phyloP scores from a whole-genome alignment of 2,329 filamentous ascomycete genomes.

The Claviceps sp. region DNA sequence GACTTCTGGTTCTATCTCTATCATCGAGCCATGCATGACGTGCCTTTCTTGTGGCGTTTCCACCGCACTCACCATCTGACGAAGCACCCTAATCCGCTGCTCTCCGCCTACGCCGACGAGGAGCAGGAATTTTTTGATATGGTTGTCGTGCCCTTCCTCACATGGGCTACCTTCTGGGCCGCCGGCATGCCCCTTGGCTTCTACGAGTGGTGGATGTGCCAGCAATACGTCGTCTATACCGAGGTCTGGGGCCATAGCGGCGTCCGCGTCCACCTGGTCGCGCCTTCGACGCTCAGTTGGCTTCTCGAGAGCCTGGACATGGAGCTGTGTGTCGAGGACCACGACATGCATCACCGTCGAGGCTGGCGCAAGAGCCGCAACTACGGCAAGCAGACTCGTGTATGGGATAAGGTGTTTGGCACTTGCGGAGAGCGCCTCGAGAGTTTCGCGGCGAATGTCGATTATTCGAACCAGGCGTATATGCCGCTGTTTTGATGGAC shows the following conservation, averaged over 20 bases:
- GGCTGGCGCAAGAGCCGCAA: slow-evolving; percentile 24
- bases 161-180: slow-evolving; percentile 19
- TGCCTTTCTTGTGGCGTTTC: slow-evolving; percentile 26
- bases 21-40: slow-evolving; percentile 26
- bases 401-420: slow-evolving; percentile 24
- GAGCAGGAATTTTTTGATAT: slow-evolving; percentile 30
- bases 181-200: slow-evolving; percentile 28
- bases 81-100: slow-evolving; percentile 24
- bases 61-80: slow-evolving; percentile 31
- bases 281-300: slow-evolving; percentile 19
- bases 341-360: slow-evolving; percentile 24
- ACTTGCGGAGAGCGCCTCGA: slow-evolving; percentile 24
- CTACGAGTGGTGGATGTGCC: slow-evolving; percentile 32
- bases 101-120: slow-evolving; percentile 21
- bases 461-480: slow-evolving; percentile 14
- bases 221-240: slow-evolving; percentile 27
- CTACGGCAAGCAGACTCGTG: slow-evolving; percentile 8
- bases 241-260: slow-evolving; percentile 26
- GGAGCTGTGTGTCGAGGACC: slow-evolving; percentile 28
- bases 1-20: slow-evolving; percentile 31
- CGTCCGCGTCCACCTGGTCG: slow-evolving; percentile 21
- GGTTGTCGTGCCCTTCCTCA: slow-evolving; percentile 24
- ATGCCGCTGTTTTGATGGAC: slow-evolving; percentile 15
- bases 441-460: slow-evolving; percentile 16
- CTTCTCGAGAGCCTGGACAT: slow-evolving; percentile 18